Evolutionary conservation across 805 yeast genomes (phyloP).

Genomic region (Kodamaea hsintzibuensis): DNA sequence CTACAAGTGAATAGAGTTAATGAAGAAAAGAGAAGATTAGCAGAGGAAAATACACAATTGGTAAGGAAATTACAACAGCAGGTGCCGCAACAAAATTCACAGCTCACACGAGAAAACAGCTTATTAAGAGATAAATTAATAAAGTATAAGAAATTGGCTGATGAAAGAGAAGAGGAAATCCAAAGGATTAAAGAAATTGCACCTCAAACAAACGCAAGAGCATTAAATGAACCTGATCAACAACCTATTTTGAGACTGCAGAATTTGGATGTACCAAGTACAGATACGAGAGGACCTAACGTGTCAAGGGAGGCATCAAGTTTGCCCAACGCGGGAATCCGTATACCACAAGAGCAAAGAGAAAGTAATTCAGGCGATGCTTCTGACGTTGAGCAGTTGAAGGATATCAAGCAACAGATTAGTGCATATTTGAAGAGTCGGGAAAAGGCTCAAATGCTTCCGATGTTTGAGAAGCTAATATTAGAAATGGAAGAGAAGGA

Average conservation of each 20-base stretch:
- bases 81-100: conserved; percentile 20
- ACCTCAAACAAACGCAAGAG: background rate
- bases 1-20: background rate
- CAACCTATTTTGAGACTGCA: background rate
- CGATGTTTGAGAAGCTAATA: conserved; percentile 12
- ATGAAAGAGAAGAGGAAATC: conserved; percentile 9
- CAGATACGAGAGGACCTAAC: background rate
- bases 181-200: background rate
- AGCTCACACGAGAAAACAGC: conserved; percentile 27
- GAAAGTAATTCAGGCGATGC: background rate
- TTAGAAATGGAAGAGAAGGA: background rate
- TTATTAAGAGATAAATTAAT: conserved; percentile 33
- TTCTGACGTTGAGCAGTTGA: background rate
- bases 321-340: background rate
- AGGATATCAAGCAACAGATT: background rate
- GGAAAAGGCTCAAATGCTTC: conserved; percentile 2
- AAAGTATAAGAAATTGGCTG: conserved; percentile 29
- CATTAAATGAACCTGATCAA: background rate
- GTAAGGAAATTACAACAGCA: conserved; percentile 15
- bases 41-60: conserved; percentile 14
- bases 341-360: background rate
- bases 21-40: conserved; percentile 10
- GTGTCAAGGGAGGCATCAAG: background rate
- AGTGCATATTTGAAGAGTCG: background rate
- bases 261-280: background rate